Percentiles rank a stretch among this genome's conserved stretches.
phyloP scores from a whole-genome alignment of 106 monocot genomes.

The Platanthera guangdongensis region DNA sequence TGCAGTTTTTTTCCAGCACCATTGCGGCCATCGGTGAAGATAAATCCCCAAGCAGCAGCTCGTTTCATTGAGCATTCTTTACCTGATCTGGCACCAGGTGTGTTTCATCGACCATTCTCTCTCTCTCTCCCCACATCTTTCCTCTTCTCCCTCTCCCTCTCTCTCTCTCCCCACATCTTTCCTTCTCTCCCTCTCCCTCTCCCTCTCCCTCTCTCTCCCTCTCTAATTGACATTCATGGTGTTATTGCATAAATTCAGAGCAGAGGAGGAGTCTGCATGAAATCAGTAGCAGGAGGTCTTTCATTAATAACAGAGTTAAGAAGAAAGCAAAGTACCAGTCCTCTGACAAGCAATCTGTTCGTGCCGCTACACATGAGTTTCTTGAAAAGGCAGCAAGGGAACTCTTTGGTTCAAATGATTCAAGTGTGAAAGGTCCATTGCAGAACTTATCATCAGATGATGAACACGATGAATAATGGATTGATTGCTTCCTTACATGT shows the following conservation, averaged over 20 bases:
- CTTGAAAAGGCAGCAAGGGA: conserved; percentile 84
- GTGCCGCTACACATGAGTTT: conserved; percentile 74
- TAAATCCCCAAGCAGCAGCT: conserved; percentile 71
- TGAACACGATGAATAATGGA: conserved; percentile 19
- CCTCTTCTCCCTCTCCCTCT: no score
- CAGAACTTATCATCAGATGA: conserved; percentile 29
- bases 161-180: no score
- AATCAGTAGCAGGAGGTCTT: conserved; percentile 34
- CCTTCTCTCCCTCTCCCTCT: no score
- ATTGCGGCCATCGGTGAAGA: conserved; percentile 53
- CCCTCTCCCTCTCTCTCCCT: no score
- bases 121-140: no score
- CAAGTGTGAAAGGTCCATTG: conserved; percentile 62
- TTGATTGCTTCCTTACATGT: conserved; percentile 8
- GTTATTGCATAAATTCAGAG: conserved; percentile 29
- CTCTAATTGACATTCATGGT: not conserved
- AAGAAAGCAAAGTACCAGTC: conserved; percentile 60
- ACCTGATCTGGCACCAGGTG: conserved; percentile 72
- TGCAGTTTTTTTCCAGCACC: conserved; percentile 39
- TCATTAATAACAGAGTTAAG: conserved; percentile 14
- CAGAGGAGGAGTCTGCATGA: conserved; percentile 58
- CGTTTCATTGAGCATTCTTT: conserved; percentile 82
- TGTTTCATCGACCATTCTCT: not conserved
- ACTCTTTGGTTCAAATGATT: conserved; percentile 39
- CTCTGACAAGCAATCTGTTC: conserved; percentile 33